Conservation (phyloP, 2,329 filamentous ascomycete species). For the Nigrospora oryzae region DNA sequence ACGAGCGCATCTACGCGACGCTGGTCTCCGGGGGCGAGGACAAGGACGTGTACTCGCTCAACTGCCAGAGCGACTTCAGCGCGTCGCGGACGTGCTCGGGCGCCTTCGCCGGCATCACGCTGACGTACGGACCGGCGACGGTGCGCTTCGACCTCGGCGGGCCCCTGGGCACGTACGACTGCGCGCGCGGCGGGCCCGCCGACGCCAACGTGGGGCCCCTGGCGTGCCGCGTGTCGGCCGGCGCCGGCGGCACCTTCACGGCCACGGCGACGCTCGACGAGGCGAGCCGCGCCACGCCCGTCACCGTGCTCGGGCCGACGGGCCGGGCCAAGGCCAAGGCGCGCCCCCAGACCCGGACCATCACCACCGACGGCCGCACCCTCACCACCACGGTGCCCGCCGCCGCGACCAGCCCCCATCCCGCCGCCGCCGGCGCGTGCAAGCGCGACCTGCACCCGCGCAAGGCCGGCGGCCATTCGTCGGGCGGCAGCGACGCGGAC, state of each 20-base stretch:
- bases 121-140: background rate
- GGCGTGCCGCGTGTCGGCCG: background rate
- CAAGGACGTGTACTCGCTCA: background rate
- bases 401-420: background rate
- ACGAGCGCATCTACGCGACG: background rate
- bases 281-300: background rate
- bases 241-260: background rate
- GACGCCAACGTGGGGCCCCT: background rate
- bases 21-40: background rate
- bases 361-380: background rate
- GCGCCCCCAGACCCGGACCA: background rate
- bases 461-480: background rate
- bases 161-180: background rate
- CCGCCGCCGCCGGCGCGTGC: background rate
- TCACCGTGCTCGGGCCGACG: background rate
- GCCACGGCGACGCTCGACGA: background rate
- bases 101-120: background rate
- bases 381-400: background rate
- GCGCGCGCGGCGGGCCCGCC: background rate
- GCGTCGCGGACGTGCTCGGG: background rate
- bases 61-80: background rate
- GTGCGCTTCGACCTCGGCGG: background rate
- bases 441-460: background rate
- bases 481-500: background rate
- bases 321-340: background rate